These are phyloP conservation scores for Rubroboletus satanas DNA, from an alignment of 768 basidiomycete genomes.

Conservation along the genomic window DNA sequence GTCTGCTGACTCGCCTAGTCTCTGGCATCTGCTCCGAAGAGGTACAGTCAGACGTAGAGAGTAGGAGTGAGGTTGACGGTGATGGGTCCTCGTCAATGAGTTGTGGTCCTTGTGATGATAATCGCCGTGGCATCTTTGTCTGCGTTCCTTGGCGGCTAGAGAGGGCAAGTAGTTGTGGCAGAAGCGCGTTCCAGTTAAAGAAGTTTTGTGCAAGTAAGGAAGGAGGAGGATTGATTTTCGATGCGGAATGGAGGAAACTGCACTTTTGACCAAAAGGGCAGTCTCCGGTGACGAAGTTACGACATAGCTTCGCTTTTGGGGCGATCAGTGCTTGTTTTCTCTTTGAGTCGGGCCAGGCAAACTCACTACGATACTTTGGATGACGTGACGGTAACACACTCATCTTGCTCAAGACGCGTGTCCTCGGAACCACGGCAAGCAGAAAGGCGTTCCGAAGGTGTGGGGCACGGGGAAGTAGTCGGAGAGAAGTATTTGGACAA, in stretches of 20 bases:
- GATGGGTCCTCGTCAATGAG: constrained; percentile 22
- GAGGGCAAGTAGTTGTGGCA: constrained; percentile 14
- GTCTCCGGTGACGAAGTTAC: constrained; percentile 33
- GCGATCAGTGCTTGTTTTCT: background rate
- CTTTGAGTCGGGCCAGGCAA: background rate
- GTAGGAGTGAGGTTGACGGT: constrained; percentile 16
- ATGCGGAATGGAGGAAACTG: constrained; percentile 35
- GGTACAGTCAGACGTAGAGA: constrained; percentile 23
- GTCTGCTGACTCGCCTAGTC: background rate
- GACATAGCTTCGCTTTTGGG: constrained; percentile 35
- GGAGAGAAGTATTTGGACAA: background rate
- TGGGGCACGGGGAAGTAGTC: background rate
- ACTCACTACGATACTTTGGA: constrained; percentile 33
- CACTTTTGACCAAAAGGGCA: constrained; percentile 38
- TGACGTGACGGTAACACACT: constrained; percentile 12
- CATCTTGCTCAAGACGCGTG: constrained; percentile 9
- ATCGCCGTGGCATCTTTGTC: background rate
- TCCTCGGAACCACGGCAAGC: background rate
- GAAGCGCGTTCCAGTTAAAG: constrained; percentile 16
- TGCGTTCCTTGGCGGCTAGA: constrained; percentile 2
- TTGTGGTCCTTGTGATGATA: constrained; percentile 7
- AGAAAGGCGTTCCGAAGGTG: background rate
- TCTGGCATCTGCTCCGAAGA: constrained; percentile 7
- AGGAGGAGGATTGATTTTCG: constrained; percentile 9
- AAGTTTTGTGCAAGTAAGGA: constrained; percentile 15